Base-by-base conservation (phyloP, 108 stramenopile genomes). In the Nitzschia sp. region DNA sequence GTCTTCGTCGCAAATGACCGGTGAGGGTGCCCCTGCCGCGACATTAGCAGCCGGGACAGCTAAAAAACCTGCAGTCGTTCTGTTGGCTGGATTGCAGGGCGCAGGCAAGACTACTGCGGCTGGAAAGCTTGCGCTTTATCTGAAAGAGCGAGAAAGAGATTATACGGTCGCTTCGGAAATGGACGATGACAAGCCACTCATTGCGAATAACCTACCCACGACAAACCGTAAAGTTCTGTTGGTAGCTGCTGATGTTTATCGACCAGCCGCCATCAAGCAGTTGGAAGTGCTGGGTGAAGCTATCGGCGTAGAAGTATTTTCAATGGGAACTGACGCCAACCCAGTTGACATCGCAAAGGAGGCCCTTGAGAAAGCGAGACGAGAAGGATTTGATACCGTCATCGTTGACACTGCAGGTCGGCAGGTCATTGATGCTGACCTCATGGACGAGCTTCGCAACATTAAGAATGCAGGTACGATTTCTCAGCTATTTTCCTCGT, bases 341-440 rank as follows among this genome's bases (percentile, higher is more conserved):
- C 95, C 97, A 3, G 96, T 96, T 0, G 87, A 89, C 27, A 97
- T 98, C 80, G 95, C 96, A 3, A 64, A 60, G 31, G 65, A 65
- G 21, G 96, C 88, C 28, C 66, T 96, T 9, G 79, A 73, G 35
- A 87, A 92, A 46, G 97, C 97, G 21, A 85, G 80, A 68, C 63
- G 25, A 22, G 87, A 89, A 55, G 92, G 87, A 19, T 96, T 72
- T 74, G 96, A 97, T 85, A 96, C 96, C 21, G 89, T 98, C 25
- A 65, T 98, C 58, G 88, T 98, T 16, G 97, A 98, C 85, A 98
- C 97, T 21, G 97, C 97, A 2, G 97, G 97, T 71, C 86, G 97
- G 52, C 97, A 98, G 86, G 94, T 96, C 15, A 87, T 97, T 47
- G 94, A 97, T 68, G 84, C 81, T 29, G 81, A 87, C 30, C 83